Conservation (phyloP, 2,329 filamentous ascomycete species). For the Xylaria digitata region DNA sequence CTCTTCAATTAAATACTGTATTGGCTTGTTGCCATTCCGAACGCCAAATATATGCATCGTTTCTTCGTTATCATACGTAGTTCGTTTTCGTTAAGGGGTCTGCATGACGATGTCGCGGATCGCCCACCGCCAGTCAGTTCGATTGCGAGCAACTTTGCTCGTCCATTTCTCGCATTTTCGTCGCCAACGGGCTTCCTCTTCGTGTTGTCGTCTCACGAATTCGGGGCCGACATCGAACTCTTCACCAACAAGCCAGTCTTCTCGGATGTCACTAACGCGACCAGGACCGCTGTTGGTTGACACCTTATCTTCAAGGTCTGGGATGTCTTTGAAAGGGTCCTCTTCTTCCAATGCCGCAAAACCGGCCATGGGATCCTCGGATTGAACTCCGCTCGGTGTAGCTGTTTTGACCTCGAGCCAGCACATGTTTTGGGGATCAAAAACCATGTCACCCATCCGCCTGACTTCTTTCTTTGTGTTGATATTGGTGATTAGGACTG, state of each 20-base stretch:
- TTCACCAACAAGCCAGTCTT: slow-evolving; percentile 89
- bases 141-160: slow-evolving; percentile 65
- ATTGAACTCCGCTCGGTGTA: slow-evolving; percentile 60
- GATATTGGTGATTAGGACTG: slow-evolving; percentile 92
- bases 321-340: slow-evolving; percentile 94
- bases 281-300: slow-evolving; percentile 60
- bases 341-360: slow-evolving; percentile 84
- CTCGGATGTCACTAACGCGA: slow-evolving; percentile 71
- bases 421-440: slow-evolving; percentile 96
- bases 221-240: slow-evolving; percentile 98
- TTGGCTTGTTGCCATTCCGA: slow-evolving; percentile 24
- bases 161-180: slow-evolving; percentile 91
- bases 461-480: slow-evolving; percentile 86
- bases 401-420: slow-evolving; percentile 83
- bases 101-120: slow-evolving; percentile 69
- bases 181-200: slow-evolving; percentile 92
- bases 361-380: slow-evolving; percentile 69
- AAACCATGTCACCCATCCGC: slow-evolving; percentile 97
- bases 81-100: slow-evolving; percentile 23
- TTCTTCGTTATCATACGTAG: slow-evolving; percentile 36
- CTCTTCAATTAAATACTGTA: slow-evolving; percentile 33
- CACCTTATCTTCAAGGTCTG: slow-evolving; percentile 82
- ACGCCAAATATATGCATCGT: slow-evolving; percentile 31
- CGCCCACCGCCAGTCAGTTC: slow-evolving; percentile 80
- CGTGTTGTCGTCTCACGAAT: slow-evolving; percentile 87